Evolutionary conservation across 306 rosid species (phyloP), one percentile per base, ranked within the genome.

Genomic region (Morella rubra): DNA sequence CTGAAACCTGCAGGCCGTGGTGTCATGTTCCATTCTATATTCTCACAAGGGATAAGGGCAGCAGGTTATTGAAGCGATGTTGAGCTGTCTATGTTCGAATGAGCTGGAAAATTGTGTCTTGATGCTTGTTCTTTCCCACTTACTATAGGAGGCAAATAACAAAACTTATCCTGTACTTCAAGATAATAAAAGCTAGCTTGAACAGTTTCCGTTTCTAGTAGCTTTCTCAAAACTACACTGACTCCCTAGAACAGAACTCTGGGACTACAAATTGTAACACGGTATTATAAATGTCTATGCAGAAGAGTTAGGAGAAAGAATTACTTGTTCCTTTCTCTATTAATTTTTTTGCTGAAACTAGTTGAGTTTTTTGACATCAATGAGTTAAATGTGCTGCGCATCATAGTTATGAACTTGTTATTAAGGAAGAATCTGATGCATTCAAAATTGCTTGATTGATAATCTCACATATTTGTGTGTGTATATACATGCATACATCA

Each of bases 251-350:
- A 27, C 32, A 27, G 32, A 27, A 27, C 32, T 27, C 32, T 27
- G 32, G 32, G 32, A 27, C 32, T 27, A 27, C 2, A 27, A 27
- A 27, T 1, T 27, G 32, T 27, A 27, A 27, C 32, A 27, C 32
- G 32, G 32, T 27, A 27, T 27, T 27, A 1, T 3, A 49, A 49
- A 13, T 45, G 18, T 15, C 8, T 40, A 52, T 1, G 40, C 1
- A 75, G 20, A 68, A 44, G 74, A 71, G 51, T 50, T 56, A 40
- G 22, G 59, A 75, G 77, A 32, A 56, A 64, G n/a, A 64, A 49
- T 49, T 45, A 41, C 54, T 71, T 49, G 13, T 37, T 46, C 10
- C 2, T n/a, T 50, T 46, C 27, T 11, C 75, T 65, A 41, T 80
- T 67, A 65, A 16, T 15, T 7, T 27, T 27, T 44, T 59, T 19